Conservation (phyloP, 345 rosid genomes). For the Eucalyptus virginea region DNA sequence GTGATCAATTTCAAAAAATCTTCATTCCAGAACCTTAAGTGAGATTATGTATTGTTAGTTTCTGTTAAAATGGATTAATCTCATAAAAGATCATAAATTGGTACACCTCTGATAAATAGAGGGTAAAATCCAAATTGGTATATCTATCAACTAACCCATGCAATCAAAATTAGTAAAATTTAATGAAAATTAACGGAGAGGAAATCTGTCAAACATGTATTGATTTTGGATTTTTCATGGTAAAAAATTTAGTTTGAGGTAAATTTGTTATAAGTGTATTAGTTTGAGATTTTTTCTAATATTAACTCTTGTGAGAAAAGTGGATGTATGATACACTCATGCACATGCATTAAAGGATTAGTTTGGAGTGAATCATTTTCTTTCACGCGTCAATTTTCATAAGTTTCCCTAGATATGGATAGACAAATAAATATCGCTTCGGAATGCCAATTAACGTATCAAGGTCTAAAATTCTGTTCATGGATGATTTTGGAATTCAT, state of each 20-base stretch:
- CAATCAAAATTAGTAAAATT: too few relatives aligned
- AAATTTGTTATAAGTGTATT: too few relatives aligned
- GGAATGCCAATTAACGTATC: background rate
- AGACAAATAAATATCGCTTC: background rate
- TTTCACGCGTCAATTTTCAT: fast-evolving
- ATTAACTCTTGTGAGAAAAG: background rate
- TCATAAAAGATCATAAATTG: too few relatives aligned
- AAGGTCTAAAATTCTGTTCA: background rate
- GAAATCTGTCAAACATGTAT: too few relatives aligned
- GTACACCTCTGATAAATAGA: fast-evolving
- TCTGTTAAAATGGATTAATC: too few relatives aligned
- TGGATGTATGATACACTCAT: background rate
- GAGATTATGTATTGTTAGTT: too few relatives aligned
- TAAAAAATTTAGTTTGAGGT: fast-evolving
- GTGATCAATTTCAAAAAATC: too few relatives aligned
- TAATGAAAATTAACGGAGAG: too few relatives aligned
- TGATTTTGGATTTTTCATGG: too few relatives aligned
- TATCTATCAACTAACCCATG: fast-evolving
- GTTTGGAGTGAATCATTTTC: background rate
- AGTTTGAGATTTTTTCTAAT: too few relatives aligned
- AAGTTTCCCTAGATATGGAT: background rate
- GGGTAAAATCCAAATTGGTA: too few relatives aligned
- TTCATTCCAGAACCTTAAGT: too few relatives aligned
- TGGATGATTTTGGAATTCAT: background rate
- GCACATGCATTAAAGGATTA: background rate